Evolutionary conservation across 306 rosid species (phyloP), one percentile per base, ranked within the genome.

Genomic region (Citrullus amarus): DNA sequence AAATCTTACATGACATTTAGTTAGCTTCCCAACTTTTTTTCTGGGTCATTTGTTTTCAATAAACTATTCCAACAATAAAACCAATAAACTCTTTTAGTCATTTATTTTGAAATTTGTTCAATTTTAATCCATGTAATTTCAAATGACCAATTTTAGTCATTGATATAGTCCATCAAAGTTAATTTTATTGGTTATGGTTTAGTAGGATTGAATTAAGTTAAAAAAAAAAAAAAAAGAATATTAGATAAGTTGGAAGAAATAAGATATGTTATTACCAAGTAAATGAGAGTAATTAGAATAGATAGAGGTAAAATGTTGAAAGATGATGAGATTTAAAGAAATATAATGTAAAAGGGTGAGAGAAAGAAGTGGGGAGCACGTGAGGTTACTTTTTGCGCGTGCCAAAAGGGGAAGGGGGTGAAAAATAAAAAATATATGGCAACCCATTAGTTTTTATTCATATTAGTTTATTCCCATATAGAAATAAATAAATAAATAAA

Each of bases 371-470:
- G 92, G 93, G 82, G 71, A 85, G 88, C 96, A 91, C 91, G 96
- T 88, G 96, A 88, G 81, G 78, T 81, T 79, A 55, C 95, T 93
- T 93, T 93, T 87, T 73, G 70, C 96, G 96, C 98, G 88, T 91
- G 98, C 93, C 87, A 82, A 91, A 89, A 91, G 93, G 86, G 80
- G 77, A 0, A 22, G 91, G 86, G 63, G 73, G 28, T 61, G 48
- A 70, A 82, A 80, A 80, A 25, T 2, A 3, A 25, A 59, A 14
- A 34, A 63, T 6, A 81, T 82, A 78, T 73, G 60, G 61, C 22
- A 72, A 48, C 46, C 61, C 59, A 71, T 70, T 70, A 18, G 34
- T 66, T 66, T 66, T 66, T 63, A 34, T 36, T 36, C 39, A 36
- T 71, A 71, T 50, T 71, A 44, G 48, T 48, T 46, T 71, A 71